phyloP scores from a whole-genome alignment of 768 basidiomycete genomes.

The Boletus vermiculosoides region DNA sequence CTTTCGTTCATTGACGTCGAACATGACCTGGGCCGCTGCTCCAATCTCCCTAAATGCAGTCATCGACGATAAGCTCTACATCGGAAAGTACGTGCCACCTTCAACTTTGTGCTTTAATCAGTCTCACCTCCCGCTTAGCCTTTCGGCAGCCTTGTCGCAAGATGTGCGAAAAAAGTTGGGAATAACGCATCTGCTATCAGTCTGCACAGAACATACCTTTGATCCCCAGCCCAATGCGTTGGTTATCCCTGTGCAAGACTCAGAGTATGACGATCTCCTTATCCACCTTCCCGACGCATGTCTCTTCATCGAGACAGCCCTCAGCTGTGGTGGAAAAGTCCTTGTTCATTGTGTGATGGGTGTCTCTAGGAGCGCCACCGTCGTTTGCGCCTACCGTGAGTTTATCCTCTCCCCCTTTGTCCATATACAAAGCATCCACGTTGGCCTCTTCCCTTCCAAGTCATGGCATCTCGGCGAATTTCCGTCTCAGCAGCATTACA shows the following conservation, averaged over 20 bases:
- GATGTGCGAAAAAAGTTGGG: slow-evolving; percentile 34
- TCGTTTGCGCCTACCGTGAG: slow-evolving; percentile 56
- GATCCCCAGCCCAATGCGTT: slow-evolving; percentile 37
- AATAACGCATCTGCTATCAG: slow-evolving; percentile 56
- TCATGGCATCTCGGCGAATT: slow-evolving; percentile 49
- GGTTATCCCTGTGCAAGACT: slow-evolving; percentile 41
- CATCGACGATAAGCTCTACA: slow-evolving; percentile 33
- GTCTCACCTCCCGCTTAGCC: slow-evolving; percentile 17
- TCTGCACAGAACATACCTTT: slow-evolving; percentile 54
- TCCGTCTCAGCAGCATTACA: slow-evolving; percentile 44
- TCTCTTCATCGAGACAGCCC: slow-evolving; percentile 59
- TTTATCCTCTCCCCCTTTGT: slow-evolving; percentile 3
- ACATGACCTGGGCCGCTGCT: slow-evolving; percentile 30
- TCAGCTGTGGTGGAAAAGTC: slow-evolving; percentile 51
- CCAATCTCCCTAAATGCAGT: slow-evolving; percentile 29
- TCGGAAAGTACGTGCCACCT: slow-evolving; percentile 35
- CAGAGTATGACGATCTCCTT: slow-evolving; percentile 55
- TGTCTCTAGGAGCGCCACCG: slow-evolving; percentile 64
- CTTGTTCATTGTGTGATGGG: slow-evolving; percentile 77
- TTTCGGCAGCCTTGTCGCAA: slow-evolving; percentile 34
- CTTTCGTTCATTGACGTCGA: background rate
- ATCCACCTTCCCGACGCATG: slow-evolving; percentile 62
- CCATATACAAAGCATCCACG: slow-evolving; percentile 2
- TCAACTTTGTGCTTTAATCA: background rate
- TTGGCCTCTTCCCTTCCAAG: slow-evolving; percentile 27